phyloP scores from a whole-genome alignment of 805 yeast species.

The Candida loeiensis region DNA sequence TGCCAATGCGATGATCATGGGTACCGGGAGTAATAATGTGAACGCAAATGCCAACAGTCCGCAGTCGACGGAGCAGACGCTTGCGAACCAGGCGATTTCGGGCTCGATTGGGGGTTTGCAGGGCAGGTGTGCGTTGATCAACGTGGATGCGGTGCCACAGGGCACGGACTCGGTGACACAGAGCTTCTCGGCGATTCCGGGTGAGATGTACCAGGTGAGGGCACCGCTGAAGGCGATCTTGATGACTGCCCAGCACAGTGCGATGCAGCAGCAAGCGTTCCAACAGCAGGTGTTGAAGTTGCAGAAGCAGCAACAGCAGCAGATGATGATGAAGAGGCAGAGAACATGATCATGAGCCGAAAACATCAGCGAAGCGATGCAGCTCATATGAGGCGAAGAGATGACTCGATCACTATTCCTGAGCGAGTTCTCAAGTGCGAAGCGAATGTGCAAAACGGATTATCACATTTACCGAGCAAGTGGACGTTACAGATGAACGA shows the following conservation, averaged over 20 bases:
- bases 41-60: slow-evolving; percentile 12
- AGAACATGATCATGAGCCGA: too few species aligned
- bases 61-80: slow-evolving; percentile 33
- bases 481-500: too few species aligned
- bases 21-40: slow-evolving; percentile 49
- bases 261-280: slow-evolving; percentile 41
- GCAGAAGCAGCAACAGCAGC: slow-evolving; percentile 30
- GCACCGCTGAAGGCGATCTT: slow-evolving; percentile 45
- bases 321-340: slow-evolving; percentile 24
- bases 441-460: too few species aligned
- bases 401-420: too few species aligned
- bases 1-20: slow-evolving; percentile 75
- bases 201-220: slow-evolving; percentile 46
- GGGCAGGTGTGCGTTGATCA: slow-evolving; percentile 75
- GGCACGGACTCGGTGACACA: slow-evolving; percentile 29
- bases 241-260: slow-evolving; percentile 40
- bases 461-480: too few species aligned
- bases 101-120: slow-evolving; percentile 67
- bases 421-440: too few species aligned
- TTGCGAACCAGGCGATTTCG: slow-evolving; percentile 45
- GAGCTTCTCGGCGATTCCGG: slow-evolving; percentile 57
- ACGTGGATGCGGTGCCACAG: slow-evolving; percentile 46
- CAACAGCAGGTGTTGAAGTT: slow-evolving; percentile 41
- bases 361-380: too few species aligned
- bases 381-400: not conserved